Base-by-base conservation (phyloP, 805 yeast genomes). In the Nakazawaea holstii region DNA sequence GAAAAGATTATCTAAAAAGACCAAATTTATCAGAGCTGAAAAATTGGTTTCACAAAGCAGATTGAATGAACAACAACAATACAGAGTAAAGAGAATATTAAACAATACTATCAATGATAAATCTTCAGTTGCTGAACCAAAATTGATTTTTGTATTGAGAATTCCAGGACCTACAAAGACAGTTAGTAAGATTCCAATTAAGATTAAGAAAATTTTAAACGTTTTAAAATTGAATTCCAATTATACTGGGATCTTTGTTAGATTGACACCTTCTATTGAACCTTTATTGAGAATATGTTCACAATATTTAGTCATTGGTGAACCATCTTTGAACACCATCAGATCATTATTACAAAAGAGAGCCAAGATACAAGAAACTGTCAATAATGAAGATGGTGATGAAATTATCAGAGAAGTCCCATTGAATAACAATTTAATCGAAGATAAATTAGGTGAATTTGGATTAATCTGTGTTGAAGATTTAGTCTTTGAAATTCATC, bases 381-480 rank as follows among this genome's bases (percentile, higher is more conserved):
- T 59, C 63, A n/a, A n/a, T 5, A 56, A 60, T 9, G 63, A 58
- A 11, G 69, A 65, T 35, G 50, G 53, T 1, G 48, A 47, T 8
- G 60, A 51, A 24, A 55, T 49, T 1, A 56, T 59, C 11, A 70
- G 68, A 41, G 68, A 70, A 42, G 64, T 75, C 35, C 75, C 80
- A 49, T 67, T 87, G 56, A 87, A 86, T 62, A 87, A 87, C 69
- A 82, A 79, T 56, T 65, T 81, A 36, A 82, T 87, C 45, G 95
- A 87, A 67, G 90, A 85, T 57, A 69, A 72, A 57, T 72, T 87
- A 52, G 84, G 84, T 36, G 86, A 83, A 8, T 65, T 62, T 36
- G 90, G 92, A 28, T 69, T 84, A 51, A 80, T 87, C 53, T 87
- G 95, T 77, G 76, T 84, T 15, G 94, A 87, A 68, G 95, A 87